Base-by-base conservation (phyloP, 148 eudicot species). In the Rheum nobile region DNA sequence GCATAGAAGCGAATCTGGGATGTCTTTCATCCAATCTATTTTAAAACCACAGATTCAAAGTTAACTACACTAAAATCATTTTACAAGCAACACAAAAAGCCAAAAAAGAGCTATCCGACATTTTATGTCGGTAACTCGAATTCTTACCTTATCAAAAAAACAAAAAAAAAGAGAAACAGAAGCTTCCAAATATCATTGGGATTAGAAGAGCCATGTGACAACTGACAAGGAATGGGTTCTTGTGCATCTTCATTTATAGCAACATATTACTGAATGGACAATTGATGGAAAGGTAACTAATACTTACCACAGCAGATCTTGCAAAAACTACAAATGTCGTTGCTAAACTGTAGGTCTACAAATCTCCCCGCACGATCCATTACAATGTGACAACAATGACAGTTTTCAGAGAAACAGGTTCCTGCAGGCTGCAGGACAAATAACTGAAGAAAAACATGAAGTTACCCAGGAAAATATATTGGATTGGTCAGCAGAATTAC, bases 201-300 rank as follows among this genome's bases (percentile, higher is more conserved):
- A 38, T 6, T 12, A 43, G 35, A 65, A 26, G 74, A 43, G 55
- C 9, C 74, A 71, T 71, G 74, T 71, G 74, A 24, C 12, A 24
- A 71, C 55, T 71, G 74, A 24, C 12, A 24, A 71, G 74, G 52
- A 71, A 71, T 71, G 74, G 74, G 74, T 44, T 52, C 74, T 17
- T 71, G 21, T 71, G 48, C 74, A 71, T 26, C 19, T 44, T 71
- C 74, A 71, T 71, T 71, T 71, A 71, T 38, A 43, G 74, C 48
- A 42, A 47, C 32, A 71, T 34, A 43, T 43, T 34, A 6, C 70
- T 63, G 70, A 65, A 65, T 12, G 32, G 70, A 65, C 41, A 65
- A 7, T 7, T 34, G 70, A 65, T 13, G 70, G 19, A 65, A 32
- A 65, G 70, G 41, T 65, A 65, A 19, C 70, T 22, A 65, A 32